Evolutionary conservation across 768 basidiomycete species (phyloP).

Genomic region (Suillus lakei): DNA sequence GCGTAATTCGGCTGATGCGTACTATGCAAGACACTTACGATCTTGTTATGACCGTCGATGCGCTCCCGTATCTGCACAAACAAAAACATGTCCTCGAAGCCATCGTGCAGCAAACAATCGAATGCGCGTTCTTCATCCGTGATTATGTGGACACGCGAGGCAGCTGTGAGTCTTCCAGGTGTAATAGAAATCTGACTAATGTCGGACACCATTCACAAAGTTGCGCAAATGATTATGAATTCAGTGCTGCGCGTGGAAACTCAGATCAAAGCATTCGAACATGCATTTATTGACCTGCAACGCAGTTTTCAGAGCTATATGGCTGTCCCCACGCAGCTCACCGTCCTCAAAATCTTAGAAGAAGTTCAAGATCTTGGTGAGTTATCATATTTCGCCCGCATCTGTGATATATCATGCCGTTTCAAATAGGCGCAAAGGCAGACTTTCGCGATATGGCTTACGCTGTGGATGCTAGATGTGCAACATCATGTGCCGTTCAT

Average conservation of each 20-base stretch:
- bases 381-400: neutral
- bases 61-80: neutral
- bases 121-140: conserved; percentile 35
- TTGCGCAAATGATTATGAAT: conserved; percentile 1
- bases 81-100: conserved; percentile 5
- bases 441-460: conserved; percentile 28
- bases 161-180: conserved; percentile 21
- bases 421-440: conserved; percentile 1
- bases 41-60: neutral
- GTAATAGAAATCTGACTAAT: neutral
- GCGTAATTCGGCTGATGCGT: neutral
- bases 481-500: neutral
- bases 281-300: conserved; percentile 3
- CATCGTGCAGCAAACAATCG: conserved; percentile 26
- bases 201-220: neutral
- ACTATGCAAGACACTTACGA: conserved; percentile 5
- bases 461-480: conserved; percentile 22
- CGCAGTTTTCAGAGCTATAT: neutral
- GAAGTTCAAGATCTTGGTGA: neutral
- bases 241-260: neutral
- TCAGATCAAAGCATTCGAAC: conserved; percentile 7
- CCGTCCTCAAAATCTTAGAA: conserved; percentile 1
- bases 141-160: conserved; percentile 28
- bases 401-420: neutral
- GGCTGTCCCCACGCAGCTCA: neutral